A percentile compares a stretch with the other conserved stretches of the same genome.
These are phyloP conservation scores for Rhynchosporium graminicola DNA, from an alignment of 2,329 filamentous ascomycete species.

Conservation along the genomic window DNA sequence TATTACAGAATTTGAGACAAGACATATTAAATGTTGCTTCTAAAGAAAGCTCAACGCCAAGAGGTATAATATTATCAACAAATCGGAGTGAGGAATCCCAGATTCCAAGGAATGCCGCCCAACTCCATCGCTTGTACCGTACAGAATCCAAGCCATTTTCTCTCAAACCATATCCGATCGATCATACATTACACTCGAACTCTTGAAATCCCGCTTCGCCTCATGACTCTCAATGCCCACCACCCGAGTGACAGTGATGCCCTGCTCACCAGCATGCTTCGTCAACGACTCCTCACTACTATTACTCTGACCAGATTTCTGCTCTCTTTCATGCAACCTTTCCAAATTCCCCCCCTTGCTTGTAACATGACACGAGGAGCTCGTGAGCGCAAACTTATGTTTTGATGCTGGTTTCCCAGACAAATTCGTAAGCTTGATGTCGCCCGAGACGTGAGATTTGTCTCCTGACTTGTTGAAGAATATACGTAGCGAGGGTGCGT, in stretches of 20 bases:
- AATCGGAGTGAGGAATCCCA: too few species aligned
- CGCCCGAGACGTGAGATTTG: background rate
- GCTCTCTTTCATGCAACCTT: background rate
- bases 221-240: slow-evolving; percentile 12
- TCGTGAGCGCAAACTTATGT: background rate
- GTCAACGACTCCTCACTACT: slow-evolving; percentile 11
- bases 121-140: slow-evolving; percentile 11
- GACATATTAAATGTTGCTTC: too few species aligned
- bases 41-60: too few species aligned
- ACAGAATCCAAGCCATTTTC: background rate
- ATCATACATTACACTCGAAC: background rate
- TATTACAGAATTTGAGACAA: too few species aligned
- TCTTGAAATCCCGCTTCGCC: slow-evolving; percentile 6
- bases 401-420: slow-evolving; percentile 7
- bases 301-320: background rate
- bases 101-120: background rate
- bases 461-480: background rate
- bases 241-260: slow-evolving; percentile 1
- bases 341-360: slow-evolving; percentile 8
- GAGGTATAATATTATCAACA: too few species aligned
- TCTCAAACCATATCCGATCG: slow-evolving; percentile 6
- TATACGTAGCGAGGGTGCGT: slow-evolving; percentile 38
- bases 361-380: slow-evolving; percentile 5
- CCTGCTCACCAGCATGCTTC: slow-evolving; percentile 8
- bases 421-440: background rate